These are phyloP conservation scores for Trichoderma sp. DNA, from an alignment of 2,329 filamentous ascomycete genomes.

Conservation along the genomic window DNA sequence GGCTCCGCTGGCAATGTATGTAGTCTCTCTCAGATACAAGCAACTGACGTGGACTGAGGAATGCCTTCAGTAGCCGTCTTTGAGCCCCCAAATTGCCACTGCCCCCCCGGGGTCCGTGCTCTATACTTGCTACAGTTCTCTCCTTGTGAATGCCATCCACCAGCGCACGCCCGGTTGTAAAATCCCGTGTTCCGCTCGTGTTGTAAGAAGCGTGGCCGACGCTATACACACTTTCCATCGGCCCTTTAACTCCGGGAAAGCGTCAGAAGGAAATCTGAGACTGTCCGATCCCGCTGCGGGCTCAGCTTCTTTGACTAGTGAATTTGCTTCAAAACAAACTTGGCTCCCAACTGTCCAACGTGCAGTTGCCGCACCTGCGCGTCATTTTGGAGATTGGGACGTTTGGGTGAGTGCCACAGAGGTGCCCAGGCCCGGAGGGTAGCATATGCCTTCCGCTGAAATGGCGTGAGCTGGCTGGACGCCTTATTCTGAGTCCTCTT, in stretches of 20 bases:
- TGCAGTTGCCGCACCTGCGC: slow-evolving; percentile 8
- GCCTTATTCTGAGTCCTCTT: neutral
- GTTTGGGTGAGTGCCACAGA: slow-evolving; percentile 12
- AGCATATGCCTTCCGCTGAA: neutral
- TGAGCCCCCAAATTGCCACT: neutral
- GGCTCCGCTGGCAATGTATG: neutral
- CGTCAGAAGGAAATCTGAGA: neutral
- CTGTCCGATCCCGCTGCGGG: neutral
- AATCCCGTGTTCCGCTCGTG: neutral
- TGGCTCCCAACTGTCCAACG: neutral
- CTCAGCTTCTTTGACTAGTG: neutral
- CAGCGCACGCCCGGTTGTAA: neutral
- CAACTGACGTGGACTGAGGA: neutral
- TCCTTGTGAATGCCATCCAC: neutral
- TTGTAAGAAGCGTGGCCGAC: neutral
- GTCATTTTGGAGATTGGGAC: neutral
- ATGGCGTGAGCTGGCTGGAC: neutral
- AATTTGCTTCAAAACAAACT: neutral
- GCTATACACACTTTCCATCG: neutral
- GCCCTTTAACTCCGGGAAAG: neutral
- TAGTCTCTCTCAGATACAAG: neutral
- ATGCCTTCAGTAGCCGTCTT: neutral
- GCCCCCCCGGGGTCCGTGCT: too few relatives aligned
- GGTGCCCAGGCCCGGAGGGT: neutral
- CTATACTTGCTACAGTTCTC: neutral